Evolutionary conservation across 2,329 filamentous ascomycete species (phyloP), one percentile per base, ranked within the genome.

Genomic region (Zymoseptoria ardabiliae): DNA sequence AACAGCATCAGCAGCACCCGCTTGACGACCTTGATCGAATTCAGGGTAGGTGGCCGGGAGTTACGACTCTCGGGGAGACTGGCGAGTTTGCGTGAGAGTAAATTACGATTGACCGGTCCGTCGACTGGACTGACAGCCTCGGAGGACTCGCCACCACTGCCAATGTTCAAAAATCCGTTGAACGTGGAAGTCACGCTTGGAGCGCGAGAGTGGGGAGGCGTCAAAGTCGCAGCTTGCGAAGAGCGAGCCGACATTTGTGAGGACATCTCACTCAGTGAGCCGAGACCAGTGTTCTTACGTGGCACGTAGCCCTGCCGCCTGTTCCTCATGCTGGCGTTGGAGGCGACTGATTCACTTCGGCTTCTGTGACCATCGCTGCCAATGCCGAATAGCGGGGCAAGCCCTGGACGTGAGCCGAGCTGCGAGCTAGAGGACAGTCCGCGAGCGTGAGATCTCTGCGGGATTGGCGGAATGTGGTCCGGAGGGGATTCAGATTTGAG

Each of bases 371-470:
- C 81, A 71, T 91, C 88, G 64, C 85, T 89, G 25, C 82, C 85
- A 57, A 89, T 86, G 2, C 86, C 73, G 17, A 66, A 50, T 30
- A 83, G 72, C n/a, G 83, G 90, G 74, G 89, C 85, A n/a, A 91
- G 82, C 1, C 86, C 85, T 0, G 91, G 89, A 58, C 89, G 84
- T 41, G 41, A 60, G 55, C 30, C 55, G 54, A 30, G 50, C 41
- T 61, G 58, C 56, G 61, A 57, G 25, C 64, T 69, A 1, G 66
- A 64, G 3, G 70, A 65, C 10, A 65, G 55, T 17, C 66, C 86
- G 28, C 92, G 85, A 66, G 90, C 90, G 72, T 96, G 91, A 2
- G 91, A 94, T 61, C 88, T 83, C 4, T 84, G 83, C 0, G 91
- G 91, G 61, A 96, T 89, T 0, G 89, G 89, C 2, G 92, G 90